A percentile compares a stretch with the other conserved stretches of the same genome.
These are phyloP conservation scores for Takashimella koratensis DNA, from an alignment of 1,284 basidiomycete species.

Conservation along the genomic window DNA sequence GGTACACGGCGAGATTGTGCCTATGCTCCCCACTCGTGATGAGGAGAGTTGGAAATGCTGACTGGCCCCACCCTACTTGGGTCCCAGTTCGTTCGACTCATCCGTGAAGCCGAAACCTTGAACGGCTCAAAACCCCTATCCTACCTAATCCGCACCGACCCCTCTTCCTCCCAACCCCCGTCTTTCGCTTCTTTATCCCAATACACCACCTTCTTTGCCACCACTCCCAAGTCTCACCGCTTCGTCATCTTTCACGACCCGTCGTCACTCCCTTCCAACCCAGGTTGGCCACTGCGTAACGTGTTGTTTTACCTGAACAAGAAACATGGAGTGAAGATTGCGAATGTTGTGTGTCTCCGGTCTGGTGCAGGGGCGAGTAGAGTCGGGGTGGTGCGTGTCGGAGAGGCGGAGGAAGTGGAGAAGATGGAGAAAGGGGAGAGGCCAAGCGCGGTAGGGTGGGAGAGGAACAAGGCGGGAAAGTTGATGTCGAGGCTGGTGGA, in stretches of 20 bases:
- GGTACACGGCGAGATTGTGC: neutral
- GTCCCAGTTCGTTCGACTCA: neutral
- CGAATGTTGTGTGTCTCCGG: constrained; percentile 74
- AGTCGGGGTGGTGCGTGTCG: constrained; percentile 10
- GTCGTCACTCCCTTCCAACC: constrained; percentile 68
- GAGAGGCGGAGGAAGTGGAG: neutral
- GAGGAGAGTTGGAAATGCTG: too few species aligned
- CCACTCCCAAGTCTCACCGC: constrained; percentile 49
- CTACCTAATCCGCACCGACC: neutral
- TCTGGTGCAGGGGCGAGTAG: constrained; percentile 13
- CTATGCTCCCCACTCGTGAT: neutral
- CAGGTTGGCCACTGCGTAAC: constrained; percentile 94
- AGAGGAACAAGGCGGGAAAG: constrained; percentile 80
- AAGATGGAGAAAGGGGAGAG: constrained; percentile 9
- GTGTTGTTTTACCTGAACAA: constrained; percentile 73
- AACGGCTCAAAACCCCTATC: neutral
- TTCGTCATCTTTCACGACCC: constrained; percentile 81
- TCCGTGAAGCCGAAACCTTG: neutral
- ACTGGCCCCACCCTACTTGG: too few species aligned
- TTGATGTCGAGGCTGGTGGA: constrained; percentile 85
- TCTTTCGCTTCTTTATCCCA: neutral
- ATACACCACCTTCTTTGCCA: constrained; percentile 4
- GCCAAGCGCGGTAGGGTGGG: constrained; percentile 80
- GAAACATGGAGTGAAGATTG: constrained; percentile 52
- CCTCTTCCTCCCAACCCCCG: neutral